Base-by-base conservation (phyloP, 148 eudicot species). In the Linanthus parryae region DNA sequence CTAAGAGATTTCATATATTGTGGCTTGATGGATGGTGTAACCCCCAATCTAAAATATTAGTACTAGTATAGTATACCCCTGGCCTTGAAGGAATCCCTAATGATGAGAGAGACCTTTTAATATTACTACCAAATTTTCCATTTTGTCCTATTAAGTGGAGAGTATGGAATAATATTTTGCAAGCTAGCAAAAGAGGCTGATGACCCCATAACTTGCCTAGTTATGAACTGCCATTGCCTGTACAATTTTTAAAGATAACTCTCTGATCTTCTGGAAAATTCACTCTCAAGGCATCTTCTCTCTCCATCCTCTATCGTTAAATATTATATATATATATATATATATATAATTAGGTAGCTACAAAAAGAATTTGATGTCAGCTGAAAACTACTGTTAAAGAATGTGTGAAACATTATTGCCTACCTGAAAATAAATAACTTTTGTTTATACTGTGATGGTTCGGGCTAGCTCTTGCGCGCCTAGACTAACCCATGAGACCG, bases 181-280 rank as follows among this genome's bases (percentile, higher is more conserved):
- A 56, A 43, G 59, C 49, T 42, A 56, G 48, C 49, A 27, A 28
- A 43, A 28, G 39, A 42, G 39, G 29, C n/a, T n/a, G n/a, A 39
- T 42, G 49, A 29, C 49, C 48, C 49, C 58, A 40, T 43, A 29
- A 41, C 59, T 56, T 24, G 19, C 17, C 28, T 27, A 31, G 38
- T 25, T 15, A 39, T 15, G 17, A 4, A 27, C 17, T 28, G 35
- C 36, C 53, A 29, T 48, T 29, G n/a, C 30, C 53, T 28, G 17
- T 28, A 28, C 14, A 48, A 13, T 17, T 18, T 50, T 31, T 50
- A 5, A 28, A 0, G 26, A 30, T 31, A 19, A 37, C 17, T 30
- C 30, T 29, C 18, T 31, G 15, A 18, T 24, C 13, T 51, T 51
- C 25, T 31, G 4, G 30, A 33, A 10, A 31, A 18, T 8, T 18